Conservation (phyloP, 176 grass and related monocot species). For the Alloteropsis semialata region DNA sequence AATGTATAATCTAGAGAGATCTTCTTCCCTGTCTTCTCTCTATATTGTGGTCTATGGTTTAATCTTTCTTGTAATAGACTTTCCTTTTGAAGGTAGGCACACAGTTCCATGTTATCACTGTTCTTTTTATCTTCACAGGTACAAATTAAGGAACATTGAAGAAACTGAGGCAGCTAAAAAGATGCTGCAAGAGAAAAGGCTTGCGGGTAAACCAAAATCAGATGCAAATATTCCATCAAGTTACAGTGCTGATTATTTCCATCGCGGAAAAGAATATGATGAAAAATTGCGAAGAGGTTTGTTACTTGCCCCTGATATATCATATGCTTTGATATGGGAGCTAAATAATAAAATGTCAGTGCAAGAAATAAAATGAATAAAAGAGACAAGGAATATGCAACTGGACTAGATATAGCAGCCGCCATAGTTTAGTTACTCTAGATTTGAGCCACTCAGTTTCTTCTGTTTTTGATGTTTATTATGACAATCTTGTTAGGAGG, state of each 20-base stretch:
- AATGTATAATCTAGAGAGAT: slow-evolving; percentile 2
- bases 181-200: slow-evolving; percentile 88
- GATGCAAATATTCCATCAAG: slow-evolving; percentile 88
- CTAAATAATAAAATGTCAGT: not conserved
- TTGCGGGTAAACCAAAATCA: slow-evolving; percentile 77
- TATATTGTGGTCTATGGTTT: not conserved
- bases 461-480: not conserved
- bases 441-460: not conserved
- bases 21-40: slow-evolving; percentile 4
- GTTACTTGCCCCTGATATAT: slow-evolving; percentile 28
- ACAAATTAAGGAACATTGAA: slow-evolving; percentile 93
- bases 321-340: not conserved
- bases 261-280: slow-evolving; percentile 87
- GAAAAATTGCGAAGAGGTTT: slow-evolving; percentile 89
- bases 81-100: not conserved
- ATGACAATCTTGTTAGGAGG: not conserved
- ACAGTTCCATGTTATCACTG: not conserved
- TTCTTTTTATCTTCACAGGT: slow-evolving; percentile 51
- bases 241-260: slow-evolving; percentile 91
- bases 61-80: not conserved
- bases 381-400: not conserved
- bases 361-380: no score
- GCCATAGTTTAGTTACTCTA: not conserved
- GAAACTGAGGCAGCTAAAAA: slow-evolving; percentile 98
- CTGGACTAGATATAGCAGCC: not conserved